These are phyloP conservation scores for Penicillium turbatum DNA, from an alignment of 495 filamentous ascomycete genomes.

Conservation along the genomic window DNA sequence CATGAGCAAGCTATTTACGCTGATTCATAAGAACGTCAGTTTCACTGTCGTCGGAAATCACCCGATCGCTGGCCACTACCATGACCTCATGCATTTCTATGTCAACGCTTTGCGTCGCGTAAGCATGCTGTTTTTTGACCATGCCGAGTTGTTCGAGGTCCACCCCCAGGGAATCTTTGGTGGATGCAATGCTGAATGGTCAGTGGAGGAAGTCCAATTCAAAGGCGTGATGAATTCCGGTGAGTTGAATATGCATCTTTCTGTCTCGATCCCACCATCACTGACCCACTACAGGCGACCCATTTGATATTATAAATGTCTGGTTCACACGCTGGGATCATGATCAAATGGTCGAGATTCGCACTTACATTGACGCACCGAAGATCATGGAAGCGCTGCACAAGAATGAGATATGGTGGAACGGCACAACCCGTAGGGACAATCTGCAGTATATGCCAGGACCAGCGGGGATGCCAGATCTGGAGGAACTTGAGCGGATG, in stretches of 20 bases:
- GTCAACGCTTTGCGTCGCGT: slow-evolving; percentile 36
- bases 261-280: neutral
- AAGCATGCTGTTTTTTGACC: slow-evolving; percentile 27
- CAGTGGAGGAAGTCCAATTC: slow-evolving; percentile 33
- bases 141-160: slow-evolving; percentile 34
- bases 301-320: slow-evolving; percentile 35
- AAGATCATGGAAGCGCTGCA: slow-evolving; percentile 29
- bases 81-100: slow-evolving; percentile 37
- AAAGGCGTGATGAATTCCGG: slow-evolving; percentile 35
- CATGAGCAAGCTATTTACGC: slow-evolving; percentile 32
- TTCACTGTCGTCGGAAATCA: slow-evolving; percentile 38
- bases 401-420: slow-evolving; percentile 39
- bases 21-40: slow-evolving; percentile 34
- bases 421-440: slow-evolving; percentile 28
- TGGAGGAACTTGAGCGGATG: slow-evolving; percentile 25
- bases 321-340: slow-evolving; percentile 37
- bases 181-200: slow-evolving; percentile 35
- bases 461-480: slow-evolving; percentile 35
- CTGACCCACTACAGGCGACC: slow-evolving; percentile 19
- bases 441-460: slow-evolving; percentile 36
- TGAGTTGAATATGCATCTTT: slow-evolving; percentile 9
- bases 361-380: slow-evolving; percentile 33
- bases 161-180: slow-evolving; percentile 34
- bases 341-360: slow-evolving; percentile 35
- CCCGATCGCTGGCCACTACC: slow-evolving; percentile 33